phyloP scores from a whole-genome alignment of 441 rosid species.

The Rhodomyrtus psidioides region DNA sequence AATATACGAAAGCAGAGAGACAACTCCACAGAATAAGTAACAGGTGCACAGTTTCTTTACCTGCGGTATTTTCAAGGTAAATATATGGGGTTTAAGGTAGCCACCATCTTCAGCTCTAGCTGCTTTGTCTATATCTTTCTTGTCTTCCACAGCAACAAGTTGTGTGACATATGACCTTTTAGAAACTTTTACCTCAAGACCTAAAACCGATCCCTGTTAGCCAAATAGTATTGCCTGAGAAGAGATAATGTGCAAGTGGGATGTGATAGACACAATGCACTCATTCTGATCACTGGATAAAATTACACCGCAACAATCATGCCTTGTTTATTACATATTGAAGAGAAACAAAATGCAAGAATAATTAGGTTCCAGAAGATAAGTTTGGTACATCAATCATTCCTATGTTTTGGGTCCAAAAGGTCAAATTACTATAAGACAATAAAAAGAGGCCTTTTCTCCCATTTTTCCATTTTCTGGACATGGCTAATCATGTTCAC shows the following conservation, averaged over 20 bases:
- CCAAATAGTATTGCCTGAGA: slow-evolving; percentile 50
- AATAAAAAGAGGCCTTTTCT: neutral
- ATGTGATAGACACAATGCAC: neutral
- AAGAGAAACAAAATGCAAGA: neutral
- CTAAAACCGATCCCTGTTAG: slow-evolving; percentile 99
- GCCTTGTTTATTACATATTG: neutral
- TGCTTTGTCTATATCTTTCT: slow-evolving; percentile 29
- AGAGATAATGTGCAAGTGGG: neutral
- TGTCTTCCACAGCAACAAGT: slow-evolving; percentile 34
- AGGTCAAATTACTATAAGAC: neutral
- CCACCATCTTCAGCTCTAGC: slow-evolving; percentile 46
- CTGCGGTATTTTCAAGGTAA: slow-evolving; percentile 72
- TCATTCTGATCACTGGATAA: neutral
- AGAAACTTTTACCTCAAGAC: slow-evolving; percentile 81
- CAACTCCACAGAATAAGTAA: neutral
- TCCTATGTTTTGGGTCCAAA: neutral
- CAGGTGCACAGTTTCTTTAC: slow-evolving; percentile 16
- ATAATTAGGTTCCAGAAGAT: neutral
- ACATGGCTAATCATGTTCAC: neutral
- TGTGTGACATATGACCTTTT: slow-evolving; percentile 53
- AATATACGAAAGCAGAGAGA: neutral
- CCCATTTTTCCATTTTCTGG: neutral
- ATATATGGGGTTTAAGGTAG: slow-evolving; percentile 61
- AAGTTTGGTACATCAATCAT: neutral
- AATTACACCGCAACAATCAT: neutral